Evolutionary conservation across 106 monocot species (phyloP).

Genomic region (Phalaenopsis aphrodite): DNA sequence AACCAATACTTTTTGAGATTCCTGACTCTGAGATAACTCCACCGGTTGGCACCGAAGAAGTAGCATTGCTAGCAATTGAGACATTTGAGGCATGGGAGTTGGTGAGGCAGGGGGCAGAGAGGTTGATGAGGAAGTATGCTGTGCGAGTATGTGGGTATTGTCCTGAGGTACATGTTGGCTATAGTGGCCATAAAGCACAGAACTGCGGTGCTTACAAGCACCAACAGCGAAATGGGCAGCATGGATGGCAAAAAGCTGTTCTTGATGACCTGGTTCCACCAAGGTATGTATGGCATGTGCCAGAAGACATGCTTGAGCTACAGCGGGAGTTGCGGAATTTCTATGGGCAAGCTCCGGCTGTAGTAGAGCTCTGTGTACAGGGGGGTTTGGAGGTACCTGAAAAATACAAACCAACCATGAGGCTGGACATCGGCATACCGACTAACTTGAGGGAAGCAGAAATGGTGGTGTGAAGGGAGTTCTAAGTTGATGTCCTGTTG

Average conservation of each 20-base stretch:
- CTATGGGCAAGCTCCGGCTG: conserved; percentile 94
- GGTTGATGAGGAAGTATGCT: conserved; percentile 74
- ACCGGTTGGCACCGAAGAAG: conserved; percentile 29
- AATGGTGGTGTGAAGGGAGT: conserved; percentile 68
- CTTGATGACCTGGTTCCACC: conserved; percentile 85
- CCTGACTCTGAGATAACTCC: conserved; percentile 31
- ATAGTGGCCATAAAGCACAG: conserved; percentile 81
- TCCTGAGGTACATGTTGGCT: conserved; percentile 86
- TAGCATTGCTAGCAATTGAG: conserved; percentile 30
- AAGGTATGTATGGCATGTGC: conserved; percentile 91
- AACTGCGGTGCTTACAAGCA: conserved; percentile 94
- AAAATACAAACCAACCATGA: conserved; percentile 77
- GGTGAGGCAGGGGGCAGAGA: conserved; percentile 47
- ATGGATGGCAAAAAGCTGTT: conserved; percentile 87
- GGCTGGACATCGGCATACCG: conserved; percentile 87
- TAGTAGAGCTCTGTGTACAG: conserved; percentile 85
- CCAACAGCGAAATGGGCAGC: conserved; percentile 95
- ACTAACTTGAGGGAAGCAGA: conserved; percentile 65
- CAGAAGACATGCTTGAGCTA: conserved; percentile 34
- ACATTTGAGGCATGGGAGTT: conserved; percentile 82
- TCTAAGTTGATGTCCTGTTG: background rate
- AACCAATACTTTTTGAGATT: conserved; percentile 40
- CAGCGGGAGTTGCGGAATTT: conserved; percentile 69
- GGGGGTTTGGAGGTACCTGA: conserved; percentile 75
- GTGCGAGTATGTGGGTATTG: conserved; percentile 97